Conservation (phyloP, 768 basidiomycete genomes). For the Leccinum olivaceopallidum region DNA sequence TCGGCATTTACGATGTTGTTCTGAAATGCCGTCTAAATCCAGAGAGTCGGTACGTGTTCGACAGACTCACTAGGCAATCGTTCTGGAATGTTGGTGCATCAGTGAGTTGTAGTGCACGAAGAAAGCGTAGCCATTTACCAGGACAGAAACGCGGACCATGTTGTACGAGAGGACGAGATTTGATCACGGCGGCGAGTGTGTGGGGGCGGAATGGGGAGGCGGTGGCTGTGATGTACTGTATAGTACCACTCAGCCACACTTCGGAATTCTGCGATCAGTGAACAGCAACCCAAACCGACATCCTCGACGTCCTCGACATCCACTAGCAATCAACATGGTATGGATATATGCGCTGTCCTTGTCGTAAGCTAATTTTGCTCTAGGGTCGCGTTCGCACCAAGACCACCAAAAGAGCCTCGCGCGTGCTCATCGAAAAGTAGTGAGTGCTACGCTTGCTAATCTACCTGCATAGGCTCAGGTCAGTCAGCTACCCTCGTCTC, state of each 20-base stretch:
- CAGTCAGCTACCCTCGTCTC: slow-evolving; percentile 89
- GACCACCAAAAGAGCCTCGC: slow-evolving; percentile 99
- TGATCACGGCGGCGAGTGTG: background rate
- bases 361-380: slow-evolving; percentile 7
- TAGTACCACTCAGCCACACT: slow-evolving; percentile 29
- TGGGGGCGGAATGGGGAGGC: background rate
- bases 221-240: slow-evolving; percentile 31
- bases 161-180: slow-evolving; percentile 22
- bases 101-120: background rate
- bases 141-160: slow-evolving; percentile 90
- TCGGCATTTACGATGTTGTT: slow-evolving; percentile 99
- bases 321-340: slow-evolving; percentile 51
- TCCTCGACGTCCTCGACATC: slow-evolving; percentile 27
- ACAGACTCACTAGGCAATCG: slow-evolving; percentile 53
- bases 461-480: background rate
- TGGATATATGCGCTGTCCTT: slow-evolving; percentile 4
- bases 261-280: slow-evolving; percentile 18
- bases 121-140: slow-evolving; percentile 41
- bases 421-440: slow-evolving; percentile 99
- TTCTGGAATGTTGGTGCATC: slow-evolving; percentile 35
- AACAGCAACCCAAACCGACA: slow-evolving; percentile 12
- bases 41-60: background rate
- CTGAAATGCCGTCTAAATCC: slow-evolving; percentile 35
- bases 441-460: slow-evolving; percentile 40
- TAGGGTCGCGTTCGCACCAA: slow-evolving; percentile 99